These are phyloP conservation scores for Microascus cirrosus DNA, from an alignment of 2,329 filamentous ascomycete species.

Conservation along the genomic window DNA sequence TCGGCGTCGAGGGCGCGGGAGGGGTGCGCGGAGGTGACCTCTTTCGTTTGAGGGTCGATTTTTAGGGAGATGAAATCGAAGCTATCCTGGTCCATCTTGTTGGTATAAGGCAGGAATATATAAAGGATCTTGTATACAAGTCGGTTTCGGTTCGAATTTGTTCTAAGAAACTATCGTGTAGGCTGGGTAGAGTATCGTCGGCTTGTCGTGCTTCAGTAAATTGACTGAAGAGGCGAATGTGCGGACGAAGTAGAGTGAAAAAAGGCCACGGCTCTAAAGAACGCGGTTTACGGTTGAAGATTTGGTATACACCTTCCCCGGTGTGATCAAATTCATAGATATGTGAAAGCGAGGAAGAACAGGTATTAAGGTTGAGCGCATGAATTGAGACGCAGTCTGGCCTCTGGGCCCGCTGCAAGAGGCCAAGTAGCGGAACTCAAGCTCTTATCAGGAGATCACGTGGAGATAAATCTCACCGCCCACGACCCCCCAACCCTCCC, in stretches of 20 bases:
- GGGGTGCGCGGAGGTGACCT: conserved; percentile 40
- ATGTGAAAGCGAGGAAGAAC: no score
- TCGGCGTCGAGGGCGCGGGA: conserved; percentile 47
- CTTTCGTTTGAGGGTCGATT: conserved; percentile 74
- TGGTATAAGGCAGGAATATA: not conserved
- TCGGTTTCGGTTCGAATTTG: not conserved
- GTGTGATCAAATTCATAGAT: no score
- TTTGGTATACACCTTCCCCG: no score
- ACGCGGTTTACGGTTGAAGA: no score
- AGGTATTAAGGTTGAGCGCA: no score
- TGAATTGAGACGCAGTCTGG: no score
- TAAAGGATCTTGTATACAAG: not conserved
- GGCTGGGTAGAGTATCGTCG: no score
- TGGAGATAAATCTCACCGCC: not conserved
- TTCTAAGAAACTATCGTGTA: no score
- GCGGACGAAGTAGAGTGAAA: no score
- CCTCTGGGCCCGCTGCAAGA: not conserved
- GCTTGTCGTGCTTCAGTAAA: no score
- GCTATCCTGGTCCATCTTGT: conserved; percentile 48
- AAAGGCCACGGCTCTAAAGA: no score
- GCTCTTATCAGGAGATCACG: not conserved
- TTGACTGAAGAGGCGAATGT: no score
- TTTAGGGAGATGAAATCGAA: conserved; percentile 76
- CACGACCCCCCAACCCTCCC: not conserved
- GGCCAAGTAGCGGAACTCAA: not conserved